Conservation (phyloP, 164 flowering plant genomes). For the Vitis rupestris region DNA sequence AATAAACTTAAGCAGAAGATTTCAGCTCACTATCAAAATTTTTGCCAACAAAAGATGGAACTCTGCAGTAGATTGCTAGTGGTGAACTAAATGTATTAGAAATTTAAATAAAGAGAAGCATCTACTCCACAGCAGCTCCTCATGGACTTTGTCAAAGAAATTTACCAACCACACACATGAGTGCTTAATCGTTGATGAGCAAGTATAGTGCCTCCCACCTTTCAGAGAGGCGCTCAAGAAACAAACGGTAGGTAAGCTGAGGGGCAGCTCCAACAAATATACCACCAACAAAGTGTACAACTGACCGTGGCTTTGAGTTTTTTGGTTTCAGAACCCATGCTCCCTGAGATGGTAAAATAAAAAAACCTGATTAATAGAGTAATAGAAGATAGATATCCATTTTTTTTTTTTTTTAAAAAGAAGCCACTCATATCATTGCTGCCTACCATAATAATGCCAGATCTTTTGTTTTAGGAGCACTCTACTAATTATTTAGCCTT, state of each 20-base stretch:
- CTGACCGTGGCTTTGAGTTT: slow-evolving; percentile 43
- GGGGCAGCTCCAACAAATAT: slow-evolving; percentile 99
- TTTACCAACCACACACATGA: neutral
- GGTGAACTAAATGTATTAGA: too few relatives aligned
- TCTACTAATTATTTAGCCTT: neutral
- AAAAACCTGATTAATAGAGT: neutral
- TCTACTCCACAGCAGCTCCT: neutral
- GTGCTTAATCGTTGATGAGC: neutral
- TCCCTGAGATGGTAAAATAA: slow-evolving; percentile 42
- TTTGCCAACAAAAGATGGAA: too few relatives aligned
- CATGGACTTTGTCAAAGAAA: neutral
- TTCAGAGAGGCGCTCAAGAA: slow-evolving; percentile 87
- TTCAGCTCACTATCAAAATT: too few relatives aligned
- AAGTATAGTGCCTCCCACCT: slow-evolving; percentile 46
- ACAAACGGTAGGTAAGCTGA: slow-evolving; percentile 88
- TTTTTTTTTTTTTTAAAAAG: neutral
- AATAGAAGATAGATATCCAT: neutral
- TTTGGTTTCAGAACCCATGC: slow-evolving; percentile 88
- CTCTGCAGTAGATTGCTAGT: too few relatives aligned
- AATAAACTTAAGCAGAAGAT: too few relatives aligned
- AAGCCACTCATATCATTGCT: neutral
- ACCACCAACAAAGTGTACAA: slow-evolving; percentile 91
- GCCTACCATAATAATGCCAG: neutral
- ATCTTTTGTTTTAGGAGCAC: neutral
- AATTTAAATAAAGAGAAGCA: neutral